Evolutionary conservation across 139 green algal species (phyloP), one percentile per base, ranked within the genome.

Genomic region (Tetradesmus lagerheimii): DNA sequence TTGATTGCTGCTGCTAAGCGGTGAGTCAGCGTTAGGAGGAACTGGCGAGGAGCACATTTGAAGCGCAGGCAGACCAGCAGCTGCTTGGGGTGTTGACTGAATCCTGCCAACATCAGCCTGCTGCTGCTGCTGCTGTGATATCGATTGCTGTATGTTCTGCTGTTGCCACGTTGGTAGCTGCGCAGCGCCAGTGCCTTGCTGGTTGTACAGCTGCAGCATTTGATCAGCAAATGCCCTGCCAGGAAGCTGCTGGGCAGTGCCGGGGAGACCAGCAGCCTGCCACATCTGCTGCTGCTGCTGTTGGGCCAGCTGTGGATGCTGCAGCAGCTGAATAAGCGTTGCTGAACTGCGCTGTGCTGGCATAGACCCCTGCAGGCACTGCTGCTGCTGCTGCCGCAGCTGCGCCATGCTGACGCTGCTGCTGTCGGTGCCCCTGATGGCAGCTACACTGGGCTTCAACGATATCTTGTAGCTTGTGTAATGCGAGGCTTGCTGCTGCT

Each of bases 91-190:
- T 80, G 75, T 29, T n/a, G 50, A 11, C 75, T 43, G 35, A 31
- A 35, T 34, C 14, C 15, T 43, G 15, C 57, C 57, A 71, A 8
- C 3, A 31, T n/a, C 34, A 16, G 47, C 35, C 11, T 50, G 35
- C 35, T 47, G 75, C 35, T 87, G 81, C 50, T 87, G 81, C 81
- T 76, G 80, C 35, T 87, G 81, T n/a, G n/a, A n/a, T n/a, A n/a
- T n/a, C n/a, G 43, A 50, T 50, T 50, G 4, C 43, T 8, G 8
- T n/a, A n/a, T n/a, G n/a, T n/a, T n/a, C 80, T 86, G 81, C 50
- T 78, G 81, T 34, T 45, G 81, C 80, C 75, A n/a, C 14, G 37
- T 25, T 45, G 37, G 18, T 1, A 50, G 9, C 14, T 43, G 35
- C 45, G 53, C 41, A 29, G n/a, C 16, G 34, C 29, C 80, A 41